Evolutionary conservation across 1,139 yeast genomes (phyloP).

Genomic region (Geotrichum candidum): DNA sequence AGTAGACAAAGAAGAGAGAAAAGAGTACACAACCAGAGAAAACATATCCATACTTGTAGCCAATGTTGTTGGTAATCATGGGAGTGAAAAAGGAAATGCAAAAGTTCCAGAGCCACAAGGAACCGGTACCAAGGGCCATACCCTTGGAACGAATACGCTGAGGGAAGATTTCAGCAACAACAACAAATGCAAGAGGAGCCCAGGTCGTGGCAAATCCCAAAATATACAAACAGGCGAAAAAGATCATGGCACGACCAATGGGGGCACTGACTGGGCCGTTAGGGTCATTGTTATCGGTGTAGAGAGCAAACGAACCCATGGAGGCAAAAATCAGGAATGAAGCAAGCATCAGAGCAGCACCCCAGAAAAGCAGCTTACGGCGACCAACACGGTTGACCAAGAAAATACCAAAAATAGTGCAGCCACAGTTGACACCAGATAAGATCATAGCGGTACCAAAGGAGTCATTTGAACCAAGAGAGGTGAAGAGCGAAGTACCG

Average conservation of each 20-base stretch:
- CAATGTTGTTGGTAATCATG: slow-evolving; percentile 51
- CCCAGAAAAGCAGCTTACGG: slow-evolving; percentile 57
- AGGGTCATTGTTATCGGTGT: background rate
- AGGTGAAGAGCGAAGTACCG: slow-evolving; percentile 69
- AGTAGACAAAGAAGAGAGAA: slow-evolving; percentile 57
- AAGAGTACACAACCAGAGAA: slow-evolving; percentile 57
- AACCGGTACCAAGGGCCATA: slow-evolving; percentile 44
- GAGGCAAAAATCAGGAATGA: slow-evolving; percentile 64
- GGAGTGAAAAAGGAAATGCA: slow-evolving; percentile 71
- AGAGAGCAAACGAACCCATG: slow-evolving; percentile 46
- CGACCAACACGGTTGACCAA: slow-evolving; percentile 68
- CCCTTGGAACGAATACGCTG: slow-evolving; percentile 74
- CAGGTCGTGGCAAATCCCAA: slow-evolving; percentile 81
- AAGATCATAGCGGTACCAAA: slow-evolving; percentile 70
- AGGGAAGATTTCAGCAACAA: slow-evolving; percentile 74
- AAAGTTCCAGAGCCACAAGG: slow-evolving; percentile 35
- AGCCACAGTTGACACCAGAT: slow-evolving; percentile 72
- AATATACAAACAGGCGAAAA: slow-evolving; percentile 71
- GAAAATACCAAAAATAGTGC: slow-evolving; percentile 63
- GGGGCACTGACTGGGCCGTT: slow-evolving; percentile 26
- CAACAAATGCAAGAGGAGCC: slow-evolving; percentile 81
- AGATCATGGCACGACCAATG: slow-evolving; percentile 71
- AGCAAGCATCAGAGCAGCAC: slow-evolving; percentile 58
- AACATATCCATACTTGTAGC: slow-evolving; percentile 33
- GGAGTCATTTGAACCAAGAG: slow-evolving; percentile 60